A percentile compares a stretch with the other conserved stretches of the same genome.
Conservation (phyloP, 2,329 filamentous ascomycete genomes). For the Trichothecium sympodiale region DNA sequence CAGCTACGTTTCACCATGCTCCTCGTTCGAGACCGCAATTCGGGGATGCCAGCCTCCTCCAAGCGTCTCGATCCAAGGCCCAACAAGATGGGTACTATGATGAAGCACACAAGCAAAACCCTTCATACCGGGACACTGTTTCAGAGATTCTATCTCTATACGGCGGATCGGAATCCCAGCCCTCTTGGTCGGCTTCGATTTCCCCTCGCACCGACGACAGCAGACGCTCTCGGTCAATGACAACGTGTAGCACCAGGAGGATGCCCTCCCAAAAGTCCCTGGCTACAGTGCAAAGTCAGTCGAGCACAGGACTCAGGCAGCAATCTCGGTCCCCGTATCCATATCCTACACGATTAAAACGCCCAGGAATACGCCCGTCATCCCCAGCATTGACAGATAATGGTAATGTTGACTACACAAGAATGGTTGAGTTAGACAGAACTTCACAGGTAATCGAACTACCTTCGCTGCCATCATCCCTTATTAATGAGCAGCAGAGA, state of each 20-base stretch:
- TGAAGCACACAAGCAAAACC: too few species aligned
- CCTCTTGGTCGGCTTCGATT: slow-evolving; percentile 29
- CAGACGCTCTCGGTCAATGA: slow-evolving; percentile 43
- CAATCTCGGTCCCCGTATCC: slow-evolving; percentile 48
- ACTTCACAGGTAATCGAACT: slow-evolving; percentile 27
- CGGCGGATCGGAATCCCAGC: slow-evolving; percentile 33
- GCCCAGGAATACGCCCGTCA: slow-evolving; percentile 37
- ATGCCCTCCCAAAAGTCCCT: slow-evolving; percentile 37
- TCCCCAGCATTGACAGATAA: slow-evolving; percentile 38
- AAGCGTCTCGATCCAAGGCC: slow-evolving; percentile 20
- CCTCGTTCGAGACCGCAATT: slow-evolving; percentile 17
- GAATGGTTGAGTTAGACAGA: slow-evolving; percentile 38
- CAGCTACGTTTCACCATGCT: slow-evolving; percentile 17
- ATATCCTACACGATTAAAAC: slow-evolving; percentile 45
- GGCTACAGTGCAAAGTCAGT: slow-evolving; percentile 34
- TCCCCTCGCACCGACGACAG: slow-evolving; percentile 33
- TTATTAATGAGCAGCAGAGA: slow-evolving; percentile 21
- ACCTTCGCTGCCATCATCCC: background rate
- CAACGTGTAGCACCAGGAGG: slow-evolving; percentile 34
- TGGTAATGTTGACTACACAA: slow-evolving; percentile 35
- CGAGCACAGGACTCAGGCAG: slow-evolving; percentile 29
- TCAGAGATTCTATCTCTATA: slow-evolving; percentile 48
- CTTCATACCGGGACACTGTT: slow-evolving; percentile 34
- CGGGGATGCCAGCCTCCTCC: slow-evolving; percentile 15
- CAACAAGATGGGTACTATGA: background rate